Conservation (phyloP, 208 protist species). For the Trypanosoma conorhini region DNA sequence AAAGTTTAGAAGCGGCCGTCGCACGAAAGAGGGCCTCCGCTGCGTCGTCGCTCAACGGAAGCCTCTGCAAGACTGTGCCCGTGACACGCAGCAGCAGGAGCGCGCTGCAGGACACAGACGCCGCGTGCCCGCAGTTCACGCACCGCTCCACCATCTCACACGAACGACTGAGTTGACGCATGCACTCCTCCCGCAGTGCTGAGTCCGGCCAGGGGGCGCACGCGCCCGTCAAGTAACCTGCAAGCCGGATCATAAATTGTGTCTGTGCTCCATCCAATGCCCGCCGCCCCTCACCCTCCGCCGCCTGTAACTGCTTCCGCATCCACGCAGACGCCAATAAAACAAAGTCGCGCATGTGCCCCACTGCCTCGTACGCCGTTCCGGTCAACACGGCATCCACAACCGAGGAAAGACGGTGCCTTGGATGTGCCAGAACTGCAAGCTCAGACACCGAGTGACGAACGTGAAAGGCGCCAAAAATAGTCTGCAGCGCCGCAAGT, state of each 20-base stretch:
- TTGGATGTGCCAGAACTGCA: not conserved
- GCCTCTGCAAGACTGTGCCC: not conserved
- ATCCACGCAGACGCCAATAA: not conserved
- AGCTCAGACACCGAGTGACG: conserved; percentile 1
- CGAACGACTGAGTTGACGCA: conserved; percentile 7
- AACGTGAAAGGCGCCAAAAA: conserved; percentile 15
- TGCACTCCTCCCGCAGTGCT: conserved; percentile 8
- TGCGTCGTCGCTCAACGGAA: not conserved
- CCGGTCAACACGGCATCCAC: conserved; percentile 13
- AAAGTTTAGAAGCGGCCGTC: not conserved
- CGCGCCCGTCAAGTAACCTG: conserved; percentile 1
- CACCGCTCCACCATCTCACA: conserved; percentile 25
- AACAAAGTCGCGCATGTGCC: conserved; percentile 9
- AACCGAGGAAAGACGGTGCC: conserved; percentile 1
- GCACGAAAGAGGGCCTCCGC: conserved; percentile 1
- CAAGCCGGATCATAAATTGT: conserved; percentile 3
- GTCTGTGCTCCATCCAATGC: not conserved
- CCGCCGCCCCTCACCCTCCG: not conserved
- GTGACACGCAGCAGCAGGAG: conserved; percentile 10
- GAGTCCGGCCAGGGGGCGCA: conserved; percentile 15
- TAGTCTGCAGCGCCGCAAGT: conserved; percentile 3
- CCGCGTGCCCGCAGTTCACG: not conserved
- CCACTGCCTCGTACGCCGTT: conserved; percentile 6
- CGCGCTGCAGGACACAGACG: not conserved
- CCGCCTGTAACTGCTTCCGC: not conserved